Base-by-base conservation (phyloP, 257 asterid genomes). In the Gentiana straminea region DNA sequence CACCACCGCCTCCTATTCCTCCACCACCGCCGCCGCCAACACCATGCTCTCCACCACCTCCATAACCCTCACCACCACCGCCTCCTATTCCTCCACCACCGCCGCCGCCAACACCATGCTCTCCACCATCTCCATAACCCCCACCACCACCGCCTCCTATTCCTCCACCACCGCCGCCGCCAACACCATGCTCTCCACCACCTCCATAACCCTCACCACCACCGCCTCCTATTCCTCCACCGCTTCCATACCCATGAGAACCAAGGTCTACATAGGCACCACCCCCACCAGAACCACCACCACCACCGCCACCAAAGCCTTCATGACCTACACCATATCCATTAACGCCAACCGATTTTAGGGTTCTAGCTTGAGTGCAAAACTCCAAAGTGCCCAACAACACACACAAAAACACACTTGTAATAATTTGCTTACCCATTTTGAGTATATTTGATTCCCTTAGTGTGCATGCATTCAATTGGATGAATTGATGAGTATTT, bases 311-410 rank as follows among this genome's bases (percentile, higher is more conserved):
- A 5, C 24, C 35, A 15, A n/a, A 24, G 49, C 24, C 24, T 24
- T 24, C 24, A 24, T 24, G 24, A 24, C 7, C 9, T 41, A 41
- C 46, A 53, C 44, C 11, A 60, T 43, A 8, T 41, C 64, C 64
- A 24, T 47, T 55, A 54, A 33, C 1, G 52, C 68, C 24, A 61
- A 50, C 60, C 72, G 34, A 58, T 48, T 36, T 64, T 50, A 86
- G 87, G 58, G 75, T 65, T 83, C 94, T 83, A 49, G 83, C 84
- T 3, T 86, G 85, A 1, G 84, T 75, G 63, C 80, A 75, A 3
- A 81, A 13, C 1, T 74, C 80, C 35, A 79, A 35, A 49, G 77
- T 41, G 46, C 8, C 69, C 58, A 81, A 61, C 9, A 75, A 9
- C 57, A 72, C 39, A 52, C 81, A 75, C 75, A 79, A 81, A 63